Conservation (phyloP, 1,139 yeast species). For the Kurtzmaniella quercitrusa region DNA sequence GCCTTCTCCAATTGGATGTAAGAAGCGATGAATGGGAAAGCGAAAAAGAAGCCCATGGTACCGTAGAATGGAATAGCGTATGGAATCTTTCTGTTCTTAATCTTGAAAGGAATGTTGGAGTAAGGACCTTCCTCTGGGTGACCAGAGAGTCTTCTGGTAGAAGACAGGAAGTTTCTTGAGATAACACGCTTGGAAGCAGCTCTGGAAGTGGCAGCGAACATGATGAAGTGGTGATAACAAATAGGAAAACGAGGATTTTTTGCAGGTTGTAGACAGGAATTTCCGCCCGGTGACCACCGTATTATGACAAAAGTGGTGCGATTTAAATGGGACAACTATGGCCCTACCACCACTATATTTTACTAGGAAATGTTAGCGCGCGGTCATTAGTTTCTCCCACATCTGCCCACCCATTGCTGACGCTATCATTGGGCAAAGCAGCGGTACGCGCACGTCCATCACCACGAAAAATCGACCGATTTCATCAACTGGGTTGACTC, state of each 20-base stretch:
- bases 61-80: conserved; percentile 78
- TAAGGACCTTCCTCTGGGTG: conserved; percentile 75
- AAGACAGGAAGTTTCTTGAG: conserved; percentile 38
- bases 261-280: background rate
- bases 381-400: background rate
- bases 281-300: background rate
- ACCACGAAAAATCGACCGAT: conserved; percentile 2
- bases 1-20: conserved; percentile 74
- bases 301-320: conserved; percentile 1
- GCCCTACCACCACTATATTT: background rate
- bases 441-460: conserved; percentile 2
- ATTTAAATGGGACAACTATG: background rate
- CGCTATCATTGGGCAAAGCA: conserved; percentile 4
- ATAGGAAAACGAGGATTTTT: conserved; percentile 2
- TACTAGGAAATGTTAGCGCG: background rate
- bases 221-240: conserved; percentile 6
- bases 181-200: conserved; percentile 23
- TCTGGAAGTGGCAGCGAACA: conserved; percentile 22
- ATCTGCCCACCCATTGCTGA: background rate
- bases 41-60: conserved; percentile 57
- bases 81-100: conserved; percentile 88
- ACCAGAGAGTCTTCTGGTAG: conserved; percentile 36
- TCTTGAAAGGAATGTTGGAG: conserved; percentile 90
- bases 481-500: background rate
- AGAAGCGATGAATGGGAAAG: conserved; percentile 65